Conservation (phyloP, 805 yeast genomes). For the Lachancea sp. region DNA sequence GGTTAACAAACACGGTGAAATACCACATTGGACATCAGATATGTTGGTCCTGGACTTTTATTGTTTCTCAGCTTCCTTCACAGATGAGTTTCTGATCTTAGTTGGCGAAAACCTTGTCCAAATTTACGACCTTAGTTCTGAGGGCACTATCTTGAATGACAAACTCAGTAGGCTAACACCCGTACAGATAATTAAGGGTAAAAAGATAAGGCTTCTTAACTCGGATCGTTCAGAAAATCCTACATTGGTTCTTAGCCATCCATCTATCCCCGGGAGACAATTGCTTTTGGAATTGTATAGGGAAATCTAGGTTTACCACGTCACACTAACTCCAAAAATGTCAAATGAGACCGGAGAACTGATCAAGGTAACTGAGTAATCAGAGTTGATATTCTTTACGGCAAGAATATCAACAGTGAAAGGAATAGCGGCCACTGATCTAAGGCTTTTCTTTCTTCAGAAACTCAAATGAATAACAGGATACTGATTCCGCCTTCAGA, state of each 20-base stretch:
- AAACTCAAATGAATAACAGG: no score
- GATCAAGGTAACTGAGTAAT: no score
- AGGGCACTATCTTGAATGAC: constrained; percentile 35
- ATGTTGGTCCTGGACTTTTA: constrained; percentile 39
- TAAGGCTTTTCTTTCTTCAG: no score
- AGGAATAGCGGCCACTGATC: no score
- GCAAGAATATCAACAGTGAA: no score
- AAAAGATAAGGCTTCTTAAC: constrained; percentile 48
- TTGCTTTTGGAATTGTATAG: constrained; percentile 34
- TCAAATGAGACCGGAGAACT: no score
- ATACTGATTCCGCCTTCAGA: no score
- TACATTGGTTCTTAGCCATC: constrained; percentile 54
- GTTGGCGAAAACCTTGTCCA: constrained; percentile 65
- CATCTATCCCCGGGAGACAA: constrained; percentile 55
- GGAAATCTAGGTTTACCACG: no score
- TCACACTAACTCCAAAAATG: no score
- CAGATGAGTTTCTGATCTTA: constrained; percentile 44
- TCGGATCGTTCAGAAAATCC: constrained; percentile 34
- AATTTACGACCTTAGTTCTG: constrained; percentile 51
- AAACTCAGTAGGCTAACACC: constrained; percentile 38
- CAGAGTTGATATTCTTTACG: no score
- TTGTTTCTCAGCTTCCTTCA: constrained; percentile 37
- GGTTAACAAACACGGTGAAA: constrained; percentile 51
- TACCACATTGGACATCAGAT: constrained; percentile 37
- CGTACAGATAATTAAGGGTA: constrained; percentile 66